Evolutionary conservation across 257 asterid species (phyloP), one percentile per base, ranked within the genome.

Genomic region (Osmanthus fragrans): DNA sequence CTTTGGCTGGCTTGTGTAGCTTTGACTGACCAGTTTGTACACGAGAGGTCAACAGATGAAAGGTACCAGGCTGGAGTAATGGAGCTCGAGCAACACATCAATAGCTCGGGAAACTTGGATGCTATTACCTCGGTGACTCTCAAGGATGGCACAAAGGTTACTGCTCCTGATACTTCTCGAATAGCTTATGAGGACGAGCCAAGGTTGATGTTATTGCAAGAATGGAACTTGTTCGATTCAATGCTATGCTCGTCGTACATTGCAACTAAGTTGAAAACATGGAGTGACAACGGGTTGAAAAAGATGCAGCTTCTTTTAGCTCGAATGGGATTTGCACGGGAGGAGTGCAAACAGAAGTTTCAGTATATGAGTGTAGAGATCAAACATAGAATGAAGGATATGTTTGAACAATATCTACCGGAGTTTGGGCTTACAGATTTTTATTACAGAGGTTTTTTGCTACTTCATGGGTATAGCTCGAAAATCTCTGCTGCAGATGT

Each of bases 1-100:
- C 97, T 96, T 45, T 96, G 99, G 99, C 82, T 96, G 85, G 97
- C 99, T 58, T 93, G 98, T 80, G 97, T 93, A 74, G 90, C 98
- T 80, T 82, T 96, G 74, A 94, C 99, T 23, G 99, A 96, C 65
- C 98, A 96, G 85, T 92, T 92, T 83, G 97, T 96, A 49, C 99
- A 94, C 1, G 98, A 90, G 87, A 90, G 98, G 81, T 83, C 91
- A 74, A 90, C 97, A 0, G 97, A 93, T 29, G 98, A 96, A 86
- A 86, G 99, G 75, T 92, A 94, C 85, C 94, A 89, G 23, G 96
- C 92, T 10, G 96, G 96, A 23, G 97, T 91, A 11, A 91, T 89
- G 96, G 98, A 96, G 72, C 97, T 96, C 32, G 99, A 93, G 80
- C 97, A 92, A 81, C 96, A 96, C 77, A 91, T 92, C 51, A 94